These are phyloP conservation scores for Podospora fimiseda DNA, from an alignment of 495 filamentous ascomycete species.

Conservation along the genomic window DNA sequence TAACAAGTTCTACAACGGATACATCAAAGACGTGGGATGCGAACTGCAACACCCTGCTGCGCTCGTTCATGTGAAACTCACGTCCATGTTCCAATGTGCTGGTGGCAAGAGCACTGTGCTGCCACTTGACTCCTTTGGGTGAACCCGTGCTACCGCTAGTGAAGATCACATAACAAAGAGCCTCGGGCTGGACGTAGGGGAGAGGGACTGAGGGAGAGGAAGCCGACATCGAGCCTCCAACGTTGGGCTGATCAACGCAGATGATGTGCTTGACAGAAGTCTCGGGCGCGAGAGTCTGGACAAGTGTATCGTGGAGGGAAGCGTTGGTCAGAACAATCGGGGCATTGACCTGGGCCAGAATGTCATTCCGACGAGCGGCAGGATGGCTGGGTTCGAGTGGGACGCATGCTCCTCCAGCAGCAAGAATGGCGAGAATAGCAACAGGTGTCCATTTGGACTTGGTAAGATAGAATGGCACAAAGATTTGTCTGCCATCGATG, in stretches of 20 bases:
- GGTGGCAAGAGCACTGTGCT: conserved; percentile 30
- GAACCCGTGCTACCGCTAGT: conserved; percentile 42
- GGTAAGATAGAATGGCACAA: conserved; percentile 38
- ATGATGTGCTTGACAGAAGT: conserved; percentile 4
- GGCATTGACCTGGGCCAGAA: conserved; percentile 23
- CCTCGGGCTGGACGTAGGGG: conserved; percentile 6
- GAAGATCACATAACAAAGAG: conserved; percentile 28
- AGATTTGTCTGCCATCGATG: background rate
- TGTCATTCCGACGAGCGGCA: conserved; percentile 35
- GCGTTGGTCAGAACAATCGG: conserved; percentile 16
- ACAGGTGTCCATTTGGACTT: conserved; percentile 41
- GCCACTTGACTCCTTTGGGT: conserved; percentile 34
- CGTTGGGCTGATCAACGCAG: background rate
- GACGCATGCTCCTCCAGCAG: conserved; percentile 40
- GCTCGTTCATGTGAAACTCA: background rate
- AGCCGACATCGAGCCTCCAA: background rate
- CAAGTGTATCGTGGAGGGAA: background rate
- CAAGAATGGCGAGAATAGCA: conserved; percentile 36
- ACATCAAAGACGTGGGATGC: conserved; percentile 5
- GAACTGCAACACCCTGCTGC: conserved; percentile 2
- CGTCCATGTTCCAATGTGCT: background rate
- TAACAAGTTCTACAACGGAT: conserved; percentile 2
- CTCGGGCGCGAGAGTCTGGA: background rate
- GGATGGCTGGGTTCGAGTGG: conserved; percentile 53
- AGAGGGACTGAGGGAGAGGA: background rate